phyloP scores from a whole-genome alignment of 2,329 filamentous ascomycete species.

The Aspergillus ibericus region DNA sequence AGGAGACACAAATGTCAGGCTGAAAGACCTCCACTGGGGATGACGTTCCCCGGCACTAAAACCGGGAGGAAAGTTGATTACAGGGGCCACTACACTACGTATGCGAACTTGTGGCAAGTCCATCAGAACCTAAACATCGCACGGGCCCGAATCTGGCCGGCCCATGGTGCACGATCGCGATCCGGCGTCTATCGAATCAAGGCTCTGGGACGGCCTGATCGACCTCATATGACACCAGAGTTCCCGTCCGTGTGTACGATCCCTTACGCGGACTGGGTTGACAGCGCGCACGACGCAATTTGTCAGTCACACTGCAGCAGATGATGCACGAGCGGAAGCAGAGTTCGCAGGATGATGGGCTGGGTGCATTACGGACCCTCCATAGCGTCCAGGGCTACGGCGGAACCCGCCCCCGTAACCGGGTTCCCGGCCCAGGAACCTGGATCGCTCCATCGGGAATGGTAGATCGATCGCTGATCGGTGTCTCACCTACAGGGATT shows the following conservation, averaged over 20 bases:
- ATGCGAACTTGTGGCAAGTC: background rate
- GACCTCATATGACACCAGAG: background rate
- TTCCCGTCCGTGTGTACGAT: background rate
- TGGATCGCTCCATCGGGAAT: background rate
- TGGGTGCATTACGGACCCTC: constrained; percentile 1
- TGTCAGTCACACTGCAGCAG: constrained; percentile 6
- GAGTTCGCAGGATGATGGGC: constrained; percentile 3
- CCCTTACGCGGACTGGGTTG: background rate
- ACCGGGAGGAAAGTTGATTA: background rate
- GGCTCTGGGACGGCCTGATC: background rate
- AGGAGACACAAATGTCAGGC: background rate
- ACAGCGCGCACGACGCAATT: background rate
- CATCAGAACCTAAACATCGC: background rate
- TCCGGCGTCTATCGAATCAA: background rate
- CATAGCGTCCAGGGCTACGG: background rate
- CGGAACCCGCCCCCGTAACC: constrained; percentile 1
- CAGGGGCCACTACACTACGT: background rate
- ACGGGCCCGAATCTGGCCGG: constrained; percentile 3
- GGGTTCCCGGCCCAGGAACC: constrained; percentile 7
- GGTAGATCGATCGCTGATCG: constrained; percentile 7
- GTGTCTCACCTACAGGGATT: background rate
- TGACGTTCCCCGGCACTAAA: background rate
- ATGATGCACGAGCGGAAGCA: constrained; percentile 5
- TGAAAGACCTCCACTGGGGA: background rate
- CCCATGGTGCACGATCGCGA: background rate